phyloP scores from a whole-genome alignment of 2,329 filamentous ascomycete genomes.

The Anisogramma anomala region DNA sequence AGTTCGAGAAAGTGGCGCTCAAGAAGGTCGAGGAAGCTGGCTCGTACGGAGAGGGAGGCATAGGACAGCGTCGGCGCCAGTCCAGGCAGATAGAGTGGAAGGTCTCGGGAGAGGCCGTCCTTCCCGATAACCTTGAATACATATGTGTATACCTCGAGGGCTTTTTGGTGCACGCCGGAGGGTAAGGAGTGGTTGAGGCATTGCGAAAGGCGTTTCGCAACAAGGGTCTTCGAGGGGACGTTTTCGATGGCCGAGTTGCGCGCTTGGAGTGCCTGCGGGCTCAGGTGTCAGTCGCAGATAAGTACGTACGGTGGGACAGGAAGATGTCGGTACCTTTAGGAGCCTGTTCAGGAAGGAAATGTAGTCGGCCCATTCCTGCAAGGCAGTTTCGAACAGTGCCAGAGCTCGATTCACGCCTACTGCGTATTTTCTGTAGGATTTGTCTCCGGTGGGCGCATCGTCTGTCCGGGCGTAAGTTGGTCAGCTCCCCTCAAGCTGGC shows the following conservation, averaged over 20 bases:
- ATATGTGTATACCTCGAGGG: slow-evolving; percentile 83
- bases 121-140: slow-evolving; percentile 78
- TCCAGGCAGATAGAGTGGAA: slow-evolving; percentile 81
- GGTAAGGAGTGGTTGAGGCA: slow-evolving; percentile 88
- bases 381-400: slow-evolving; percentile 77
- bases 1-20: slow-evolving; percentile 69
- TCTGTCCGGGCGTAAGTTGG: not conserved
- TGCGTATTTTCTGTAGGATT: slow-evolving; percentile 77
- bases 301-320: slow-evolving; percentile 1
- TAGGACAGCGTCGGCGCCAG: slow-evolving; percentile 84
- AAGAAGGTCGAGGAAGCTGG: slow-evolving; percentile 71
- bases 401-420: slow-evolving; percentile 77
- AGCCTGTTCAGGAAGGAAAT: slow-evolving; percentile 91
- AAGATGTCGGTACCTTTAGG: slow-evolving; percentile 53
- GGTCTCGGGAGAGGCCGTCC: slow-evolving; percentile 67
- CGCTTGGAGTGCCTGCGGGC: slow-evolving; percentile 69
- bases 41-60: slow-evolving; percentile 81
- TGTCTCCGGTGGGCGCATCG: slow-evolving; percentile 46
- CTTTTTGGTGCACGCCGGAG: slow-evolving; percentile 94
- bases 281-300: slow-evolving; percentile 18
- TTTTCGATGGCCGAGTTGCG: slow-evolving; percentile 59
- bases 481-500: slow-evolving; percentile 1
- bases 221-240: slow-evolving; percentile 69
- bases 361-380: slow-evolving; percentile 99
- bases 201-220: slow-evolving; percentile 87